These are phyloP conservation scores for Fonsecaea pedrosoi DNA, from an alignment of 2,329 filamentous ascomycete genomes.

Conservation along the genomic window DNA sequence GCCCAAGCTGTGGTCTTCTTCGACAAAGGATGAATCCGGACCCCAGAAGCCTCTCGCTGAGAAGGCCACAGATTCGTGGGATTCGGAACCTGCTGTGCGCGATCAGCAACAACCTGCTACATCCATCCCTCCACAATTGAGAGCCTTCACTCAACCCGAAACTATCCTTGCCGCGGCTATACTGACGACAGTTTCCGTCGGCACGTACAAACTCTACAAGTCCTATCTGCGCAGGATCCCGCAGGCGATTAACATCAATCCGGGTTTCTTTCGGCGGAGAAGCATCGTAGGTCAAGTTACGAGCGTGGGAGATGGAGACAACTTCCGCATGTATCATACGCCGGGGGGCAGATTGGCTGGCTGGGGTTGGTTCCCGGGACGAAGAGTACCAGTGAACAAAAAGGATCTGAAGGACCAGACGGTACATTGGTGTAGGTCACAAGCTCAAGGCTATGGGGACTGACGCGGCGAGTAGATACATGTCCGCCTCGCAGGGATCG, in stretches of 20 bases:
- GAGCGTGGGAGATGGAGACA: slow-evolving; percentile 94
- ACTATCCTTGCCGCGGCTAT: slow-evolving; percentile 42
- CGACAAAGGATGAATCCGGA: slow-evolving; percentile 32
- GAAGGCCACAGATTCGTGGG: slow-evolving; percentile 8
- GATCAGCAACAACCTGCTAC: slow-evolving; percentile 14
- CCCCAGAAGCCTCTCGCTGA: slow-evolving; percentile 6
- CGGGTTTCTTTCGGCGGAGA: slow-evolving; percentile 72
- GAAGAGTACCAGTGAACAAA: slow-evolving; percentile 72
- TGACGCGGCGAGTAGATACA: slow-evolving; percentile 63
- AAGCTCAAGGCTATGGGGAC: not conserved
- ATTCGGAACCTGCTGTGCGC: slow-evolving; percentile 20
- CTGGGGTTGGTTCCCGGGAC: slow-evolving; percentile 85
- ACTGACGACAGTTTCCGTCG: slow-evolving; percentile 39
- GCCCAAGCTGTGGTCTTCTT: slow-evolving; percentile 38
- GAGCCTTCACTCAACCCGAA: slow-evolving; percentile 40
- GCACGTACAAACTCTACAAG: slow-evolving; percentile 40
- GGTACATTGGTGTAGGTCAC: slow-evolving; percentile 57
- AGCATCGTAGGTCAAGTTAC: slow-evolving; percentile 86
- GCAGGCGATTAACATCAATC: slow-evolving; percentile 74
- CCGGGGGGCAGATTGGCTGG: slow-evolving; percentile 85
- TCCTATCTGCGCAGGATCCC: slow-evolving; percentile 83
- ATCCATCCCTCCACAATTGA: slow-evolving; percentile 19
- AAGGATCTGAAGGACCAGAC: slow-evolving; percentile 77
- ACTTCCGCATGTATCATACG: slow-evolving; percentile 92
- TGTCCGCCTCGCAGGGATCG: slow-evolving; percentile 86